These are phyloP conservation scores for Leishmania arabica DNA, from an alignment of 208 protist species.

Conservation along the genomic window DNA sequence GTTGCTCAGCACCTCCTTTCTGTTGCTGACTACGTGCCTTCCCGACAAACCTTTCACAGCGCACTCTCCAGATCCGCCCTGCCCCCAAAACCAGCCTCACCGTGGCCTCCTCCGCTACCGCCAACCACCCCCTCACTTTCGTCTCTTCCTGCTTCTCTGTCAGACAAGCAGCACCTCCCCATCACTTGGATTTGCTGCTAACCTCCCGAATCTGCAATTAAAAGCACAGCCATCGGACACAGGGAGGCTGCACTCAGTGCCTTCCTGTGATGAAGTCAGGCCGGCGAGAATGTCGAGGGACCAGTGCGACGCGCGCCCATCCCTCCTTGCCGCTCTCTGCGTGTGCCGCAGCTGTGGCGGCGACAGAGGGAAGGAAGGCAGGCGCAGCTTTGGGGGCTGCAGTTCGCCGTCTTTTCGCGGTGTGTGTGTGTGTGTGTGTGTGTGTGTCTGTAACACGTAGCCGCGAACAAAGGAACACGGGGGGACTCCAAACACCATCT, in stretches of 20 bases:
- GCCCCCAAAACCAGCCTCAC: background rate
- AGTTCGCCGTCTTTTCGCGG: background rate
- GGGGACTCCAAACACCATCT: background rate
- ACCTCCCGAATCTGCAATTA: background rate
- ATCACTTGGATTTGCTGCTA: background rate
- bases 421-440: background rate
- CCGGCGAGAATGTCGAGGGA: background rate
- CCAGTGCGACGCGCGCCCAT: background rate
- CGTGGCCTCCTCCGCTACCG: background rate
- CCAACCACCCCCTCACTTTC: too few species aligned
- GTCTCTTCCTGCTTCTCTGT: background rate
- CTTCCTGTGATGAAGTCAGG: conserved; percentile 21
- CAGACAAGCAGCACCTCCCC: background rate
- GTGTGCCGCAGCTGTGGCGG: background rate
- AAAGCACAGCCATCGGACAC: conserved; percentile 2
- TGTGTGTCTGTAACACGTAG: background rate
- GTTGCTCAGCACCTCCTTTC: background rate
- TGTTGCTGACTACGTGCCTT: background rate
- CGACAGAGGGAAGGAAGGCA: background rate
- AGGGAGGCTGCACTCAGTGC: conserved; percentile 14
- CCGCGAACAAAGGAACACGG: conserved; percentile 21
- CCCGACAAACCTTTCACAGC: background rate
- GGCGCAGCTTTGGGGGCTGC: background rate
- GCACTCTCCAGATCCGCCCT: background rate
- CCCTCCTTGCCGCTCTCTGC: background rate